A percentile compares a stretch with the other conserved stretches of the same genome.
phyloP scores from a whole-genome alignment of 2,329 filamentous ascomycete species.

The Apiospora phragmitis region DNA sequence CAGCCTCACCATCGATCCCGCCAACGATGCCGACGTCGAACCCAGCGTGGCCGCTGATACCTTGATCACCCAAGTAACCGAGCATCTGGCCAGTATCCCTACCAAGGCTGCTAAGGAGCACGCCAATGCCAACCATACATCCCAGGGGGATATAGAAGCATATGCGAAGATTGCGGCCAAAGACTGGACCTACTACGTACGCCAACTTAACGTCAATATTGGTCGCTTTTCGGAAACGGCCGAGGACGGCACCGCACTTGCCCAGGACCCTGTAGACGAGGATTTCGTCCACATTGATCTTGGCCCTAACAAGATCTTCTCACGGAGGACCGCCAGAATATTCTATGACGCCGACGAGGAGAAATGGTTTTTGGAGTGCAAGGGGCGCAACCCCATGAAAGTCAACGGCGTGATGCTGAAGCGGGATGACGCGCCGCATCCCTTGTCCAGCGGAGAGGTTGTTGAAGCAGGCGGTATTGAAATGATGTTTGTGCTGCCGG shows the following conservation, averaged over 20 bases:
- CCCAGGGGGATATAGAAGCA: slow-evolving; percentile 65
- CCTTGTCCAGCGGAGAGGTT: slow-evolving; percentile 82
- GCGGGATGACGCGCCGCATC: slow-evolving; percentile 59
- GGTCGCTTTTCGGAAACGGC: slow-evolving; percentile 64
- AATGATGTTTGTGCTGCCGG: slow-evolving; percentile 98
- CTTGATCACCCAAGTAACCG: slow-evolving; percentile 56
- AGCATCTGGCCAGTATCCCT: slow-evolving; percentile 46
- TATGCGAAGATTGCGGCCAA: slow-evolving; percentile 81
- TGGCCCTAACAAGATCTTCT: slow-evolving; percentile 79
- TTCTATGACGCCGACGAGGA: slow-evolving; percentile 68
- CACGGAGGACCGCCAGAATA: slow-evolving; percentile 74
- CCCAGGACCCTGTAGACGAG: slow-evolving; percentile 46
- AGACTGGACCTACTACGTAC: slow-evolving; percentile 84
- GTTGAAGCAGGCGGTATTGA: slow-evolving; percentile 90
- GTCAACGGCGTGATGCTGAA: slow-evolving; percentile 75
- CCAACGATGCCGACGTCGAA: slow-evolving; percentile 24
- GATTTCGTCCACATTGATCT: slow-evolving; percentile 81
- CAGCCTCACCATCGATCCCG: slow-evolving; percentile 42
- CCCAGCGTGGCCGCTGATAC: slow-evolving; percentile 41
- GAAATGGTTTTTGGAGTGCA: slow-evolving; percentile 82
- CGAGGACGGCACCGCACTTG: slow-evolving; percentile 35
- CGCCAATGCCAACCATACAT: slow-evolving; percentile 63
- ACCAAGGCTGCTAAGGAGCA: slow-evolving; percentile 64
- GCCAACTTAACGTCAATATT: slow-evolving; percentile 73
- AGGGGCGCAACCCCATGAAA: slow-evolving; percentile 88